These are phyloP conservation scores for Flaveria floridana DNA, from an alignment of 140 eudicot genomes.

Conservation along the genomic window DNA sequence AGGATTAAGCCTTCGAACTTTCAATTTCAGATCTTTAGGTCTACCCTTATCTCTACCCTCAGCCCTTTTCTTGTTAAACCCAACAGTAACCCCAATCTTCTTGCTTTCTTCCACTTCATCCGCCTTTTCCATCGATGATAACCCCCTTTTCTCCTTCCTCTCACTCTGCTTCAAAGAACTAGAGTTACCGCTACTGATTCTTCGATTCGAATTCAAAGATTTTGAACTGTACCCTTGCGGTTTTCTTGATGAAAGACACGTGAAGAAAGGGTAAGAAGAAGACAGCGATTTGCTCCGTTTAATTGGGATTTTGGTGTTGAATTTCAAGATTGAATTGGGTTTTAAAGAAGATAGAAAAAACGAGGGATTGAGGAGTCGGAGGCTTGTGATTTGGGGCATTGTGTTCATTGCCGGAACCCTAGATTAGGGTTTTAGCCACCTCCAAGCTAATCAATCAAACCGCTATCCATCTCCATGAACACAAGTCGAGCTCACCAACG, in stretches of 20 bases:
- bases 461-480: not conserved
- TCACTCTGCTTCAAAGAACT: not conserved
- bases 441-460: constrained; percentile 1
- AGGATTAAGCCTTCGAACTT: constrained; percentile 66
- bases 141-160: too few relatives aligned
- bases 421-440: constrained; percentile 28
- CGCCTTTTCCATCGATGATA: not conserved
- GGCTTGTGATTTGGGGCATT: constrained; percentile 57
- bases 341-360: constrained; percentile 27
- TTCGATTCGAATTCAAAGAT: constrained; percentile 28
- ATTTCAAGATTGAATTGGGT: constrained; percentile 31
- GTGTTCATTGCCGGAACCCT: constrained; percentile 33
- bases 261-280: constrained; percentile 31
- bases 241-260: constrained; percentile 36
- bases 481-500: not conserved
- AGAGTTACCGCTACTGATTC: constrained; percentile 27
- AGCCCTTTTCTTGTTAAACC: constrained; percentile 71
- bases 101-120: constrained; percentile 18
- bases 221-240: constrained; percentile 15
- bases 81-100: constrained; percentile 30
- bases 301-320: constrained; percentile 21
- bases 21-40: constrained; percentile 57
- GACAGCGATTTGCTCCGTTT: constrained; percentile 14
- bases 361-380: constrained; percentile 57
- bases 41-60: constrained; percentile 70